Evolutionary conservation across 192 early-diverging fungal species (phyloP), one percentile per base, ranked within the genome.

Genomic region (Entomortierella parvispora): DNA sequence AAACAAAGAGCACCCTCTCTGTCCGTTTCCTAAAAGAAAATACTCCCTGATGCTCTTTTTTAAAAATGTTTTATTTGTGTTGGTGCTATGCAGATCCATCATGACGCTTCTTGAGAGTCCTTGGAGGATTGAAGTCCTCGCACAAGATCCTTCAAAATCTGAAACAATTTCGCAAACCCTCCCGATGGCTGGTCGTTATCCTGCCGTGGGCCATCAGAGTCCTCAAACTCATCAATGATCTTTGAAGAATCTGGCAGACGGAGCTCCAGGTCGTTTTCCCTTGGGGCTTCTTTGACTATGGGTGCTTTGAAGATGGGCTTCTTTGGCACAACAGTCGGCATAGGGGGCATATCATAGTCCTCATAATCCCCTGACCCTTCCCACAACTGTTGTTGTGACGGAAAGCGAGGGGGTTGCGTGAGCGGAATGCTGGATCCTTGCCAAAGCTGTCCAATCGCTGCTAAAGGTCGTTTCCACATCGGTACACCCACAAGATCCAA

Each of bases 401-500:
- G 23, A 9, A 22, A n/a, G 20, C n/a, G 32, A 11, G n/a, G 33
- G 40, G 3, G 2, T 17, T 47, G 29, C 20, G 11, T 47, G 11
- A 45, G 7, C 23, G 23, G 0, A 18, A 33, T 33, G 6, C 58
- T 23, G 0, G 62, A 53, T 14, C 61, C 71, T 5, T 31, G 42
- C 72, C 72, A 76, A 3, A 76, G 42, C 9, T 52, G 45, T 11
- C 65, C 60, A 17, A 76, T 51, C 2, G 32, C 26, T 12, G 29
- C 59, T 45, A 76, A 68, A 0, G 64, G 65, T 2, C 65, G 34
- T 14, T 22, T 54, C 74, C 74, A 77, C 5, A 32, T 20, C 31
- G 74, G 60, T 6, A 63, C 14, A 6, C 34, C 40, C 18, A 68
- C 66, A 18, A 64, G 28, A 28, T 66, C 53, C 40, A 77, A 29